Conservation (phyloP, 169 alveolate genomes). For the Plasmodium blacklocki region DNA sequence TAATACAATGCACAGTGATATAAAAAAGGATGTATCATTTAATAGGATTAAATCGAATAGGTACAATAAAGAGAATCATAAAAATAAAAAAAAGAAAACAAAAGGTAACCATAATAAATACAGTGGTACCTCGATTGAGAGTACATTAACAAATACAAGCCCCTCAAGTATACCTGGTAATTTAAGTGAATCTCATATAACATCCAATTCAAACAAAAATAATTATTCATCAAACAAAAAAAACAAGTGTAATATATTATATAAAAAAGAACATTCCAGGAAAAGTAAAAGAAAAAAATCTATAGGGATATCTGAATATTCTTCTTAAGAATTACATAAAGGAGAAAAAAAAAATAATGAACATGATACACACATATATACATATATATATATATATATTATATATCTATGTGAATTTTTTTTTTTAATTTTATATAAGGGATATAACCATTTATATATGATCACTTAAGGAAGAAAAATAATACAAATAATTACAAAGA, state of each 20-base stretch:
- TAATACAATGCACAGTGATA: constrained; percentile 15
- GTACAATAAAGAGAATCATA: neutral
- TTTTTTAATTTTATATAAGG: no score
- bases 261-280: neutral
- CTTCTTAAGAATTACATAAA: constrained; percentile 1
- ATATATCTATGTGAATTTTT: no score
- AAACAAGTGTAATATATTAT: neutral
- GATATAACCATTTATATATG: no score
- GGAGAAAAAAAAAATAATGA: neutral
- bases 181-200: constrained; percentile 12
- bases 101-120: neutral
- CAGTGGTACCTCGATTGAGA: constrained; percentile 16
- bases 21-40: neutral
- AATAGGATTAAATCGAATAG: neutral
- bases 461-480: no score
- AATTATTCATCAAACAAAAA: constrained; percentile 5
- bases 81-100: constrained; percentile 17
- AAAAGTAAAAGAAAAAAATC: neutral
- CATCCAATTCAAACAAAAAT: neutral
- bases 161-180: constrained; percentile 9
- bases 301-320: neutral
- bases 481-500: no score
- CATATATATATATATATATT: no score
- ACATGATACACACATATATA: no score
- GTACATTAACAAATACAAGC: constrained; percentile 25